Percentiles rank a stretch among this genome's conserved stretches.
phyloP scores from a whole-genome alignment of 805 yeast species.

The Cyberlindnera mycetangii region DNA sequence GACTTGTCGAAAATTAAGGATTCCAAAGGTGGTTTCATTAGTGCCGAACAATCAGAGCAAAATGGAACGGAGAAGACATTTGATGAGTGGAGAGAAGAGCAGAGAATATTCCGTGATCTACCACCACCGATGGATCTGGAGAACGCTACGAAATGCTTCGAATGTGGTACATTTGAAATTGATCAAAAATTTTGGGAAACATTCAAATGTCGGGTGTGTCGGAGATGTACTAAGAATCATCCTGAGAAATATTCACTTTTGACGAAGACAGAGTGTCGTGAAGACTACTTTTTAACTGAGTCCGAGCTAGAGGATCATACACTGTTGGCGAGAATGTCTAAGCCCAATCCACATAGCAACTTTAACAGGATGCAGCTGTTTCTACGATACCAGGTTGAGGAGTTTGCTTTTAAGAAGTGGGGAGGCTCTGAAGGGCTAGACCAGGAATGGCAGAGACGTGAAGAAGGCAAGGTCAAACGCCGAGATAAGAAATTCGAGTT shows the following conservation, averaged over 20 bases:
- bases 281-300: conserved; percentile 90
- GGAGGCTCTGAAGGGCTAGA: conserved; percentile 86
- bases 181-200: conserved; percentile 67
- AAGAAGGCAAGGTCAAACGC: conserved; percentile 63
- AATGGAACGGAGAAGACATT: conserved; percentile 42
- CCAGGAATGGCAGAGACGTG: conserved; percentile 87
- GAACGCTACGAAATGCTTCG: conserved; percentile 77
- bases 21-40: conserved; percentile 67
- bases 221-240: conserved; percentile 61
- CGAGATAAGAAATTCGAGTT: conserved; percentile 76
- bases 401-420: conserved; percentile 92
- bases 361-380: conserved; percentile 92
- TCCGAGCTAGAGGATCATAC: conserved; percentile 77
- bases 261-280: conserved; percentile 93
- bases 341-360: conserved; percentile 90
- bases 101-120: conserved; percentile 45
- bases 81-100: conserved; percentile 49
- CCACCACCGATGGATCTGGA: conserved; percentile 74
- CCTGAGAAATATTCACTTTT: conserved; percentile 89
- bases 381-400: conserved; percentile 89
- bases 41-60: conserved; percentile 42
- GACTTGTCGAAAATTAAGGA: conserved; percentile 92
- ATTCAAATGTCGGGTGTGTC: conserved; percentile 78
- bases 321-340: conserved; percentile 73
- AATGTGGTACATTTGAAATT: conserved; percentile 78